Base-by-base conservation (phyloP, 208 protist species). In the Zelonia costaricensis region DNA sequence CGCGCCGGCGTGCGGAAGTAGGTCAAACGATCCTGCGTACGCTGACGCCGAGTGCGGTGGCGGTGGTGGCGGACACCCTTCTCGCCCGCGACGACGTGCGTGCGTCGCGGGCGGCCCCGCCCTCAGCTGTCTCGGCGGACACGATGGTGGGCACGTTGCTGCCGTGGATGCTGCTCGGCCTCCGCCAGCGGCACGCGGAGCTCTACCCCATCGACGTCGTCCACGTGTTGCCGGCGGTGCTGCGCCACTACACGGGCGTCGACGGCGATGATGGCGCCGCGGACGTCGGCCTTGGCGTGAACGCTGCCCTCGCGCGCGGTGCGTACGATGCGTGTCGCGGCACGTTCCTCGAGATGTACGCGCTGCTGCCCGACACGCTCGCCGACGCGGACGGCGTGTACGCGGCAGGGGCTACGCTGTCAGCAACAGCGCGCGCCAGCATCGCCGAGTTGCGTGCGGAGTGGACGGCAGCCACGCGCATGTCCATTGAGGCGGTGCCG, bases 181-280 rank as follows among this genome's bases (percentile, higher is more conserved):
- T 86, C n/a, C 59, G 63, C 10, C 53, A 51, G 12, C 23, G 51
- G 20, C 66, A 70, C 15, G 35, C 66, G 12, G 74, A 89, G 42
- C 56, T 94, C 23, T 91, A 91, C 63, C 88, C 88, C 20, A 81
- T 88, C 25, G 88, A 94, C 49, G 71, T 90, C 0, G 68, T 91
- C 22, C 74, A 80, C 44, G 39, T 90, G 25, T 64, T 94, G 55
- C 69, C 76, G 7, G 28, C 61, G 12, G 66, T 94, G 28, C 39
- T 81, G 5, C 33, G 62, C 49, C 58, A 53, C 36, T 76, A 88
- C 60, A 46, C 62, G 16, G 13, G 16, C 44, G 30, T 36, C 20
- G 65, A 40, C 28, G 51, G 30, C 9, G 18, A 45, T 7, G 16
- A 9, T 0, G 16, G 22, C 4, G 46, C 61, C 12, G 48, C 27